Percentiles rank a stretch among this genome's conserved stretches.
Evolutionary conservation across 1,284 basidiomycete species (phyloP).

Genomic region (Pulveroboletus ridleyi): DNA sequence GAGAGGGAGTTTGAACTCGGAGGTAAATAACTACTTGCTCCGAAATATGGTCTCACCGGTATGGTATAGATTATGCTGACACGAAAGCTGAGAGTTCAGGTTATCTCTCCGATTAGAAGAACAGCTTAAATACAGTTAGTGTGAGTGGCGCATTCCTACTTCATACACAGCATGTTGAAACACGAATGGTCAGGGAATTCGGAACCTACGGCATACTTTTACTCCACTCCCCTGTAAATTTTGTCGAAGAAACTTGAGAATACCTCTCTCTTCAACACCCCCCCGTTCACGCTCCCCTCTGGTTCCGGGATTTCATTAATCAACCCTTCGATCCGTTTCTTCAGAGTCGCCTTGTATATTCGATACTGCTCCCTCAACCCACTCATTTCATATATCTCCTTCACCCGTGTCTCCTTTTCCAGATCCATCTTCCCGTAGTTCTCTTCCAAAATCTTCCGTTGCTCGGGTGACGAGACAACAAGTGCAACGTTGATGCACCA

Average conservation of each 20-base stretch:
- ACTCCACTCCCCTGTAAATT: conserved; percentile 43
- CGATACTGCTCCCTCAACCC: conserved; percentile 65
- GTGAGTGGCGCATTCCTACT: not conserved
- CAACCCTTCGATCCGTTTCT: conserved; percentile 60
- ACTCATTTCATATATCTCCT: conserved; percentile 69
- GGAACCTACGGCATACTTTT: not conserved
- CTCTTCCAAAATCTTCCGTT: conserved; percentile 65
- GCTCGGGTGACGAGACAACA: conserved; percentile 57
- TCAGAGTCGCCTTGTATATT: conserved; percentile 71
- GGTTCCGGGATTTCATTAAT: conserved; percentile 64
- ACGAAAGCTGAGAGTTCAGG: not conserved
- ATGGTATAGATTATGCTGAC: not conserved
- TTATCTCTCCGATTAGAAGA: not conserved
- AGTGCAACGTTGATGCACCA: conserved; percentile 96
- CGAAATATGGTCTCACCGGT: not conserved
- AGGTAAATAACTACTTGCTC: not conserved
- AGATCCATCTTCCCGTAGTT: conserved; percentile 89
- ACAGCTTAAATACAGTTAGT: not conserved
- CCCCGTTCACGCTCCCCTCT: conserved; percentile 34
- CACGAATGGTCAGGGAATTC: not conserved
- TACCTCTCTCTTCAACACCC: conserved; percentile 68
- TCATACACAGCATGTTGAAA: not conserved
- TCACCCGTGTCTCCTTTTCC: conserved; percentile 61
- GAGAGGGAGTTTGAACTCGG: not conserved
- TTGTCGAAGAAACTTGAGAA: conserved; percentile 78